Evolutionary conservation across 2,329 filamentous ascomycete species (phyloP).

Genomic region (Fonsecaea monophora): DNA sequence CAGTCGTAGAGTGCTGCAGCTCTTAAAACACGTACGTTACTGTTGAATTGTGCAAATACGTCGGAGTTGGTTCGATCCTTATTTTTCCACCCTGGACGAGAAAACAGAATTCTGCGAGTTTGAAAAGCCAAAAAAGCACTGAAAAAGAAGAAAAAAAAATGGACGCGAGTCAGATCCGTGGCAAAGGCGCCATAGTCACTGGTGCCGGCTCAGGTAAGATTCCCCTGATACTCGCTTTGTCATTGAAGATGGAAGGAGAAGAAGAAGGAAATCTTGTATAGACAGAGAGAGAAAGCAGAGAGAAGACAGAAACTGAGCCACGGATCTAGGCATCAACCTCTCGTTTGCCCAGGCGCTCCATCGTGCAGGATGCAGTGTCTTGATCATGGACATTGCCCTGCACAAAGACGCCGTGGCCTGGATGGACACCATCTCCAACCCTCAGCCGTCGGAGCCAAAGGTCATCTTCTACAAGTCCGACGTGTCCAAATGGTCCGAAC

Average conservation of each 20-base stretch:
- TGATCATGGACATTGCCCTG: conserved; percentile 54
- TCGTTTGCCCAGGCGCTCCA: background rate
- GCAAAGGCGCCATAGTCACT: conserved; percentile 25
- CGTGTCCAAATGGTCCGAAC: conserved; percentile 57
- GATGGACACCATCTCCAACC: conserved; percentile 46
- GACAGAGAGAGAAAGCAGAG: background rate
- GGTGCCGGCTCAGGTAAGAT: conserved; percentile 19
- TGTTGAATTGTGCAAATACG: too few species aligned
- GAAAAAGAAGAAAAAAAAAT: background rate
- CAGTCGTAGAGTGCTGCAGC: background rate
- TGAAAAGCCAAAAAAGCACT: background rate
- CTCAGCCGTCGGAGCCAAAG: conserved; percentile 36
- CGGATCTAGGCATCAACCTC: conserved; percentile 49
- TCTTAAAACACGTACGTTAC: background rate
- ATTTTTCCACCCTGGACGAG: background rate
- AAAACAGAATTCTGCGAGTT: background rate
- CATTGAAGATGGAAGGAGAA: background rate
- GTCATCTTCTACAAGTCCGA: conserved; percentile 54
- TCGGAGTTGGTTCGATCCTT: background rate
- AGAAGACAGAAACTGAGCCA: background rate
- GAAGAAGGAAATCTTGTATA: background rate
- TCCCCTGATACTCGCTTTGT: background rate
- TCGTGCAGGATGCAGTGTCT: conserved; percentile 51
- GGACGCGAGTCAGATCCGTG: conserved; percentile 1
- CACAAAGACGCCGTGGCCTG: conserved; percentile 52